Percentiles rank a stretch among this genome's conserved stretches.
Conservation (phyloP, 2,329 filamentous ascomycete species). For the Coniochaeta sp. region DNA sequence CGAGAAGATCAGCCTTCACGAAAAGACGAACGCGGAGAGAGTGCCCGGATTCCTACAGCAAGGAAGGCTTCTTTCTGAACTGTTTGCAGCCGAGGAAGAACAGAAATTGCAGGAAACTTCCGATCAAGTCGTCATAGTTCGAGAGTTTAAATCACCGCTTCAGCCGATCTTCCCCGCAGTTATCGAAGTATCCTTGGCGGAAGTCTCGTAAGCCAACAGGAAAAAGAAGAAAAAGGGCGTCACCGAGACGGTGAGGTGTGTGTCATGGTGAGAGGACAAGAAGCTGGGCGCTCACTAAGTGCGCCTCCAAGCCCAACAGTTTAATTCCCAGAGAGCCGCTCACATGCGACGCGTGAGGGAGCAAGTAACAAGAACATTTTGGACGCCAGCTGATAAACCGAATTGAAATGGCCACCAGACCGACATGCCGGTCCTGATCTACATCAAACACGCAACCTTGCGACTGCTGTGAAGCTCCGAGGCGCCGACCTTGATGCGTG, state of each 20-base stretch:
- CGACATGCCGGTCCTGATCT: conserved; percentile 6
- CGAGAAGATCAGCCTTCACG: neutral
- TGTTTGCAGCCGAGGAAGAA: neutral
- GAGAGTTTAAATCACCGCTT: neutral
- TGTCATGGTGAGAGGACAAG: neutral
- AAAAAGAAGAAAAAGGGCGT: neutral
- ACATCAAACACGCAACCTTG: conserved; percentile 67
- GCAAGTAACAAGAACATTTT: neutral
- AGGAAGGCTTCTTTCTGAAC: neutral
- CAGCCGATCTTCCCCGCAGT: neutral
- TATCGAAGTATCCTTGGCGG: neutral
- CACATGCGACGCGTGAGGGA: neutral
- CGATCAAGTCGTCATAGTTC: neutral
- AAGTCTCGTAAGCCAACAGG: neutral
- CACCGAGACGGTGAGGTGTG: neutral
- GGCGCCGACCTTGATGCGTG: conserved; percentile 56
- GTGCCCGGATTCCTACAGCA: neutral
- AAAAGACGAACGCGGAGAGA: neutral
- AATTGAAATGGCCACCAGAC: neutral
- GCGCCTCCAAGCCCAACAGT: neutral
- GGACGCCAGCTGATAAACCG: neutral
- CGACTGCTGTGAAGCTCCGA: conserved; percentile 63
- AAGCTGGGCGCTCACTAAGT: neutral
- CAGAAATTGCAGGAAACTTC: neutral
- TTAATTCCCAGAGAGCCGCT: neutral